Evolutionary conservation across 1,139 yeast genomes (phyloP).

Genomic region (Hanseniaspora sp.): DNA sequence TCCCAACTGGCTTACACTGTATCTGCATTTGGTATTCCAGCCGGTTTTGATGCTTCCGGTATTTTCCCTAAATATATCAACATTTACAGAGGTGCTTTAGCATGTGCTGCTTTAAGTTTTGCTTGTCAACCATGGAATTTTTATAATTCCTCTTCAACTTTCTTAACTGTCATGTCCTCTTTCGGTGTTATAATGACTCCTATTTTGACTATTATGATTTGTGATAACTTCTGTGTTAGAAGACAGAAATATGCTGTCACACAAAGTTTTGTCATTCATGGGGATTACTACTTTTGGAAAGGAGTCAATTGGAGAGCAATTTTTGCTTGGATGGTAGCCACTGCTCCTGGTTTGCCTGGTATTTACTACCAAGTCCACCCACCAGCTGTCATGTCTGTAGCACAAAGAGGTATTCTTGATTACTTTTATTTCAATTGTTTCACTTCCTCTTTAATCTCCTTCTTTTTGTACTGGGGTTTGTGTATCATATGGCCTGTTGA

Average conservation of each 20-base stretch:
- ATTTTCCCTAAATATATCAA: slow-evolving; percentile 41
- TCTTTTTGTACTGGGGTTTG: slow-evolving; percentile 31
- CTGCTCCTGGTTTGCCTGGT: slow-evolving; percentile 39
- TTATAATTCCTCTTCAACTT: slow-evolving; percentile 36
- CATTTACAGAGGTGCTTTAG: slow-evolving; percentile 40
- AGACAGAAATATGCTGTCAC: slow-evolving; percentile 31
- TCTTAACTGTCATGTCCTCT: slow-evolving; percentile 37
- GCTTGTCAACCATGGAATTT: slow-evolving; percentile 43
- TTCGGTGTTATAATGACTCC: slow-evolving; percentile 39
- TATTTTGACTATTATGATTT: slow-evolving; percentile 34
- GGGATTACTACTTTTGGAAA: slow-evolving; percentile 33
- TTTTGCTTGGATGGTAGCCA: slow-evolving; percentile 34
- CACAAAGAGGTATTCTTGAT: slow-evolving; percentile 31
- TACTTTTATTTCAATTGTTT: slow-evolving; percentile 35
- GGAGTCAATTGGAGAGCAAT: slow-evolving; percentile 39
- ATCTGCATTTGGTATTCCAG: slow-evolving; percentile 42
- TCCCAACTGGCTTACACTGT: slow-evolving; percentile 41
- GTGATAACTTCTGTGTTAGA: slow-evolving; percentile 35
- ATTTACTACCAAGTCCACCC: slow-evolving; percentile 31
- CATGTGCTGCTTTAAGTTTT: slow-evolving; percentile 37
- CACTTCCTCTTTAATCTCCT: slow-evolving; percentile 36
- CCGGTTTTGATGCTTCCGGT: slow-evolving; percentile 44
- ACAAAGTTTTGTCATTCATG: slow-evolving; percentile 31
- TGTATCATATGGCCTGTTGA: slow-evolving; percentile 33
- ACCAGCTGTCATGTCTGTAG: slow-evolving; percentile 22